These are phyloP conservation scores for Ramichloridium luteum DNA, from an alignment of 2,329 filamentous ascomycete species.

Conservation along the genomic window DNA sequence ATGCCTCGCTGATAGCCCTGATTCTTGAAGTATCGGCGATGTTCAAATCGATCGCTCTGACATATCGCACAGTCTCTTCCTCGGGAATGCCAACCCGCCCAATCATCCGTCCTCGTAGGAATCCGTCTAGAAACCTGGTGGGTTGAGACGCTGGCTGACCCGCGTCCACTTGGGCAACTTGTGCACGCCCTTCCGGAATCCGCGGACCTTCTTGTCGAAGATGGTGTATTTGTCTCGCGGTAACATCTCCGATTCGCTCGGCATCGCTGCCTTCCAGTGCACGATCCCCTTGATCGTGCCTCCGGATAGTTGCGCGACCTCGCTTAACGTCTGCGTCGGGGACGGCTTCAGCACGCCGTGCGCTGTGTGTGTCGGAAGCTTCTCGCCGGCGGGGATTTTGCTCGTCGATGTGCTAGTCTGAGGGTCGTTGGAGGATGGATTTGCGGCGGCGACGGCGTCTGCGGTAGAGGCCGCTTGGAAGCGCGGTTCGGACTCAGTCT, in stretches of 20 bases:
- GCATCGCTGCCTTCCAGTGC: constrained; percentile 90
- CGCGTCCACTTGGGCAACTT: constrained; percentile 73
- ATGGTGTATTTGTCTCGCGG: constrained; percentile 96
- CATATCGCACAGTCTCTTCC: too few relatives aligned
- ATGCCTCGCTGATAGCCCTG: too few relatives aligned
- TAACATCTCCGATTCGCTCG: constrained; percentile 87
- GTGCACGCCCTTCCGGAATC: constrained; percentile 92
- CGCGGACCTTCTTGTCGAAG: constrained; percentile 91
- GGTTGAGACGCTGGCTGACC: constrained; percentile 86
- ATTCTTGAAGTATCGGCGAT: too few relatives aligned
- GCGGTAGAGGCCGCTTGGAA: constrained; percentile 7
- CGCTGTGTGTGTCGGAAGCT: constrained; percentile 10
- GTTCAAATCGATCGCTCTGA: too few relatives aligned
- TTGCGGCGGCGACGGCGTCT: constrained; percentile 7
- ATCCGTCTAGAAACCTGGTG: constrained; percentile 65
- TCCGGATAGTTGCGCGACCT: constrained; percentile 20
- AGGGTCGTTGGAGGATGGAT: constrained; percentile 8
- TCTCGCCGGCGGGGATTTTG: constrained; percentile 6
- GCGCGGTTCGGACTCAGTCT: constrained; percentile 3
- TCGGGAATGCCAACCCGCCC: too few relatives aligned
- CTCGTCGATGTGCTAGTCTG: background rate
- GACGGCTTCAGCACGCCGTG: background rate
- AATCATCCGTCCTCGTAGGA: too few relatives aligned
- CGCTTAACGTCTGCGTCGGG: constrained; percentile 4
- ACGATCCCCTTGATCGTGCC: constrained; percentile 47